A percentile compares a stretch with the other conserved stretches of the same genome.
Conservation (phyloP, 2,329 filamentous ascomycete species). For the Arthroderma sp. region DNA sequence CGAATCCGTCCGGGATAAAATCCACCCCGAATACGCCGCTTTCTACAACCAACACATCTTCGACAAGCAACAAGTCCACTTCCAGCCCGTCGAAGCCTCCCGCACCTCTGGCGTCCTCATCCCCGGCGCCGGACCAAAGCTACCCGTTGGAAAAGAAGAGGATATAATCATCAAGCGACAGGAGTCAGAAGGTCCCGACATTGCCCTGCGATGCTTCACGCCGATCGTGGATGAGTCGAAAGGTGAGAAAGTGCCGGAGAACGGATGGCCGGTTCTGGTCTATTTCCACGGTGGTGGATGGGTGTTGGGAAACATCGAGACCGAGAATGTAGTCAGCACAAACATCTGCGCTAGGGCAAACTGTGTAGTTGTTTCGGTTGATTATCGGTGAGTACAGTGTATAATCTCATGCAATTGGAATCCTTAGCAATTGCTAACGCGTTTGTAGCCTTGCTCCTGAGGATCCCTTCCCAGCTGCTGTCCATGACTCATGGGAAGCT, state of each 20-base stretch:
- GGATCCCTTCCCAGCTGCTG: slow-evolving; percentile 42
- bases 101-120: slow-evolving; percentile 40
- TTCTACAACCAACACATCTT: slow-evolving; percentile 42
- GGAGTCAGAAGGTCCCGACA: slow-evolving; percentile 35
- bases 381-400: slow-evolving; percentile 36
- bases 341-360: slow-evolving; percentile 39
- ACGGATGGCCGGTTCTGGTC: slow-evolving; percentile 43
- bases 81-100: slow-evolving; percentile 40
- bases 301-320: slow-evolving; percentile 45
- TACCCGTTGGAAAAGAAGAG: slow-evolving; percentile 35
- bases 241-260: slow-evolving; percentile 20
- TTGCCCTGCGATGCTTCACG: slow-evolving; percentile 40
- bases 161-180: slow-evolving; percentile 33
- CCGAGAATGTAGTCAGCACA: slow-evolving; percentile 45
- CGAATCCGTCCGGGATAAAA: slow-evolving; percentile 31
- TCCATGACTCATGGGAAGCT: slow-evolving; percentile 45
- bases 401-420: too few species aligned
- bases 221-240: slow-evolving; percentile 25
- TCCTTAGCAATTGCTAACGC: slow-evolving; percentile 2
- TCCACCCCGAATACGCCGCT: slow-evolving; percentile 39
- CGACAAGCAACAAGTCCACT: slow-evolving; percentile 41
- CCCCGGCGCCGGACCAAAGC: slow-evolving; percentile 37
- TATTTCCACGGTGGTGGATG: slow-evolving; percentile 49
- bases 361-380: slow-evolving; percentile 42
- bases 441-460: slow-evolving; percentile 41